These are phyloP conservation scores for Hypoxylon subgilvum DNA, from an alignment of 495 filamentous ascomycete genomes.

Conservation along the genomic window DNA sequence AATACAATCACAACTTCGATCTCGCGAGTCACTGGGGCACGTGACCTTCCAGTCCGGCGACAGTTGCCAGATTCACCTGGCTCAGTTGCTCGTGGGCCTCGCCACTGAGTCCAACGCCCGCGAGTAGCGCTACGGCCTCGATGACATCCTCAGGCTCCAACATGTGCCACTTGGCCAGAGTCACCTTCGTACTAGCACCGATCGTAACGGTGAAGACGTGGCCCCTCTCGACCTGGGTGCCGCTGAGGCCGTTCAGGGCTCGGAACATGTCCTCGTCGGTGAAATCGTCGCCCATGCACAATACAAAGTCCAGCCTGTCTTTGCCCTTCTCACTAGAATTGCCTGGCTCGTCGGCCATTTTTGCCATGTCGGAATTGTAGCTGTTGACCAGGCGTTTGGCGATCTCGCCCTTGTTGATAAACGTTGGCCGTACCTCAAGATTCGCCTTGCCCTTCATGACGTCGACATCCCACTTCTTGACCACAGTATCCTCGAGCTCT, in stretches of 20 bases:
- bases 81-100: constrained; percentile 51
- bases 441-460: constrained; percentile 97
- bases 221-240: constrained; percentile 56
- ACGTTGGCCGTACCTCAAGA: constrained; percentile 91
- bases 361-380: constrained; percentile 56
- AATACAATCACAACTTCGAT: constrained; percentile 27
- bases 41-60: constrained; percentile 52
- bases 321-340: constrained; percentile 1
- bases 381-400: constrained; percentile 75
- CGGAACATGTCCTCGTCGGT: constrained; percentile 93
- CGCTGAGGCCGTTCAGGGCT: constrained; percentile 62
- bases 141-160: constrained; percentile 88
- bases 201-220: constrained; percentile 87
- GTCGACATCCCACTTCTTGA: constrained; percentile 81
- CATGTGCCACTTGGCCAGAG: constrained; percentile 83
- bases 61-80: constrained; percentile 53
- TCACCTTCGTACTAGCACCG: constrained; percentile 84
- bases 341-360: constrained; percentile 7
- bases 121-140: constrained; percentile 73
- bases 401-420: constrained; percentile 96
- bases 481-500: constrained; percentile 74
- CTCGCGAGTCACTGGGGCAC: constrained; percentile 40
- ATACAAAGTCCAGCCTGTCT: constrained; percentile 73
- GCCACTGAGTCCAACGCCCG: constrained; percentile 56
- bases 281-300: constrained; percentile 93